These are phyloP conservation scores for Lepiota brunneoincarnata DNA, from an alignment of 768 basidiomycete genomes.

Conservation along the genomic window DNA sequence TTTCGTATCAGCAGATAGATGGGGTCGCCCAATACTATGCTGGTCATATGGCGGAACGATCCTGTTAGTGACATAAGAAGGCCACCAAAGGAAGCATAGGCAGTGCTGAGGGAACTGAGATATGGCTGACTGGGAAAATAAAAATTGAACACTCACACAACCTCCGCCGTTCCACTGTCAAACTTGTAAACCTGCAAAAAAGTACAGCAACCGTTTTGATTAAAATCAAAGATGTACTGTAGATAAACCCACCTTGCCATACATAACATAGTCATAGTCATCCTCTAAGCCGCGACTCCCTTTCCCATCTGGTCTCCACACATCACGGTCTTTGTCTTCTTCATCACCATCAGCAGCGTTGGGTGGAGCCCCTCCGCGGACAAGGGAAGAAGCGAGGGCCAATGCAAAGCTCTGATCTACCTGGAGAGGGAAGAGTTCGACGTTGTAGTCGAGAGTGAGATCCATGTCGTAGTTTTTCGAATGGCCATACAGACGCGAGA, in stretches of 20 bases:
- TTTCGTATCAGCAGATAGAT: conserved; percentile 86
- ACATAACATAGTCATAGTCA: conserved; percentile 99
- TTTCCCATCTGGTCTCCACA: conserved; percentile 86
- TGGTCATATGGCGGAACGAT: conserved; percentile 87
- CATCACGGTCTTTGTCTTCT: conserved; percentile 68
- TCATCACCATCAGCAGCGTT: conserved; percentile 52
- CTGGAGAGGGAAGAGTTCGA: conserved; percentile 80
- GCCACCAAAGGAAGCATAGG: conserved; percentile 95
- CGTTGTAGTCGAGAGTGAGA: conserved; percentile 91
- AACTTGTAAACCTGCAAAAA: conserved; percentile 86
- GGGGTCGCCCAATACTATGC: conserved; percentile 90
- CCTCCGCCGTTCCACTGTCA: conserved; percentile 79
- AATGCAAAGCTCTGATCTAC: conserved; percentile 74
- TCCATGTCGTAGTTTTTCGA: conserved; percentile 93
- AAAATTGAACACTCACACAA: conserved; percentile 60
- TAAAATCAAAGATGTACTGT: not conserved
- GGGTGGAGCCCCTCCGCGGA: conserved; percentile 48
- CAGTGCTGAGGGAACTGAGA: conserved; percentile 57
- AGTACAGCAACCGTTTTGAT: not conserved
- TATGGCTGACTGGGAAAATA: conserved; percentile 10
- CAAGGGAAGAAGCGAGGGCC: conserved; percentile 80
- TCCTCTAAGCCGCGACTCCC: conserved; percentile 81
- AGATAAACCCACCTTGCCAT: conserved; percentile 74
- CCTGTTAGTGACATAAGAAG: conserved; percentile 93
- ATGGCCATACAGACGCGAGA: conserved; percentile 86